These are phyloP conservation scores for Astrocystis sublimbata DNA, from an alignment of 495 filamentous ascomycete genomes.

Conservation along the genomic window DNA sequence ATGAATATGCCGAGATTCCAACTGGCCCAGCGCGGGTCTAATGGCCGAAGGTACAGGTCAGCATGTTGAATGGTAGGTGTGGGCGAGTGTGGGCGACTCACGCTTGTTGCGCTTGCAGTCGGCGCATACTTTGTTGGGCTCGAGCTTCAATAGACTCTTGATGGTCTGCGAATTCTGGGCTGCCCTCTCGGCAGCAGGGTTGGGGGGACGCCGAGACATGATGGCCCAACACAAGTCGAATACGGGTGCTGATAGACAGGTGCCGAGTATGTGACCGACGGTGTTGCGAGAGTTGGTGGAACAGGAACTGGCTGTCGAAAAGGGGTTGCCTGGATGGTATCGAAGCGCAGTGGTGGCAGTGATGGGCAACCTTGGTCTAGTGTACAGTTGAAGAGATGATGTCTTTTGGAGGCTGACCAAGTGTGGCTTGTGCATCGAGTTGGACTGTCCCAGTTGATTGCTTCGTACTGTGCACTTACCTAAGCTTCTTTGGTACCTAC, in stretches of 20 bases:
- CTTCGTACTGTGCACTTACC: not conserved
- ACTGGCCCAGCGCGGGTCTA: slow-evolving; percentile 96
- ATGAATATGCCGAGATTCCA: slow-evolving; percentile 97
- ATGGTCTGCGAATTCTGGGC: slow-evolving; percentile 88
- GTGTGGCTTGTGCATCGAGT: slow-evolving; percentile 7
- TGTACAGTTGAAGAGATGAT: slow-evolving; percentile 3
- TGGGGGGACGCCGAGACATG: slow-evolving; percentile 90
- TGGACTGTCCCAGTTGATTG: not conserved
- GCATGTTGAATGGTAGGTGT: not conserved
- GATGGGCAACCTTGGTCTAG: not conserved
- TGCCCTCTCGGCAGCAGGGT: slow-evolving; percentile 76
- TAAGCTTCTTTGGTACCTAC: no score
- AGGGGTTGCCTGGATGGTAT: not conserved
- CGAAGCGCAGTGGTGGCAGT: slow-evolving; percentile 3
- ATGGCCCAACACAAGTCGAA: not conserved
- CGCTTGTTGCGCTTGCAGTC: slow-evolving; percentile 99
- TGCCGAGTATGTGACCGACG: not conserved
- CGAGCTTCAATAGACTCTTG: slow-evolving; percentile 89
- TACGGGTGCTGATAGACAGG: not conserved
- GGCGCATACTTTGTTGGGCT: slow-evolving; percentile 92
- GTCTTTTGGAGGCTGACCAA: slow-evolving; percentile 14
- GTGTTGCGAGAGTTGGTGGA: not conserved
- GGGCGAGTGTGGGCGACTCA: slow-evolving; percentile 46
- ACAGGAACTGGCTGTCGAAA: not conserved
- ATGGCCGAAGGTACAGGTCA: not conserved